Base-by-base conservation (phyloP, 2,329 filamentous ascomycete genomes). In the Massarina eburnea region DNA sequence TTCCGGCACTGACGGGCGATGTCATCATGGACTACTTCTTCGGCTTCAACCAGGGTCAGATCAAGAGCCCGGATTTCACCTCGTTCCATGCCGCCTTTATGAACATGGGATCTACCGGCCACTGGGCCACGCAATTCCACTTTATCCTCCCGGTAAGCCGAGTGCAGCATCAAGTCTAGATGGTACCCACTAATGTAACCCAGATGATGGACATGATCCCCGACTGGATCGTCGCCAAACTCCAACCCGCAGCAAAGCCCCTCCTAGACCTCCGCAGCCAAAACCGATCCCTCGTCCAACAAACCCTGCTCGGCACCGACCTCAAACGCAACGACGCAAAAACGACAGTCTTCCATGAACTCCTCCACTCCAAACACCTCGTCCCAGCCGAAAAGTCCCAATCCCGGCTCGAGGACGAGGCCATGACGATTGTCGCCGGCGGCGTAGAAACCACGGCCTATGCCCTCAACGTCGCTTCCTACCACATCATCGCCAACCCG, bases 21-120 rank as follows among this genome's bases (percentile, higher is more conserved):
- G 68, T 76, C 35, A 73, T 78, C 51, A 74, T 73, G 48, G 65
- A 73, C 41, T 76, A 75, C 46, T 67, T 66, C 49, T 67, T 67
- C 37, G 65, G 66, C 10, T 65, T 68, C 54, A 66, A 67, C 45
- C 62, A 66, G 27, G 51, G 42, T 10, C 63, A 66, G 37, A 57
- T 67, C 43, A 62, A 64, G 47, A 48, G 66, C 21, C 61, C 65
- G 0, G 54, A 64, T n/a, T 70, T 68, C 39, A 56, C 59, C 4
- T 66, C 61, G 1, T 69, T 68, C 39, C 64, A 68, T 27, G 62
- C 66, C 24, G 64, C 64, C 0, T 69, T 69, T 42, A 54, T 62
- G 41, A 62, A 59, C 39, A 57, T 68, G 48, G 62, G 55, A 2
- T 55, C 52, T 2, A 60, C 58, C 12, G 64, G 64, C 2, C 64